Evolutionary conservation across 306 rosid genomes (phyloP), one percentile per base, ranked within the genome.

Genomic region (Vachellia collinsii): DNA sequence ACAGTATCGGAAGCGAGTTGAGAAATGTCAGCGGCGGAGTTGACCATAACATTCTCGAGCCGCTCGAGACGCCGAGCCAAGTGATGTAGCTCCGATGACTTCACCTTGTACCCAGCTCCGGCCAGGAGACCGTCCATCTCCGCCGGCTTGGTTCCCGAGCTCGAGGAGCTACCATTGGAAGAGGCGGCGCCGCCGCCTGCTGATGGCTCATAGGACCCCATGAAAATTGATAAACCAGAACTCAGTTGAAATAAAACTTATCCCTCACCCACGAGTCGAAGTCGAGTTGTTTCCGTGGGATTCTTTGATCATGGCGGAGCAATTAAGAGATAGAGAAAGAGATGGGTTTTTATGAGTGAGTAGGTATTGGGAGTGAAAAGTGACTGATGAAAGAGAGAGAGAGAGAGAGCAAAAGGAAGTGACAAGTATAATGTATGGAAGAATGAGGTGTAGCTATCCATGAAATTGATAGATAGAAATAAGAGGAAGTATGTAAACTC

Each of bases 1-100:
- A 91, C 88, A 1, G 92, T 37, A 16, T 88, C 94, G 19, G 92
- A 87, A 36, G 97, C 91, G 10, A 89, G 88, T 46, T 90, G 87
- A 56, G 92, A 81, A 64, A 91, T 79, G 77, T 92, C 92, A 20
- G 79, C 70, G 7, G 91, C 86, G 7, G 97, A 85, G 89, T 88
- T 87, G 36, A 78, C 91, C 72, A 92, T 90, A 38, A 78, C 93
- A 61, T 85, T 84, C 20, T 94, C 94, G 1, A 92, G 86, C 1
- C 90, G 88, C 34, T 94, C 93, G 6, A 94, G 82, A 22, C 92
- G 88, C 25, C 87, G 92, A 37, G 94, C 98, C 16, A 93, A 92
- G 37, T 91, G 93, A 53, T 69, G 87, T 1, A 93, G 88, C 77
- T 93, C 94, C 23, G 98, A 88, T 61, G 93, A 81, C n/a, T 89